Evolutionary conservation across 1,139 yeast species (phyloP).

Genomic region (Kurtzmaniella quercitrusa): DNA sequence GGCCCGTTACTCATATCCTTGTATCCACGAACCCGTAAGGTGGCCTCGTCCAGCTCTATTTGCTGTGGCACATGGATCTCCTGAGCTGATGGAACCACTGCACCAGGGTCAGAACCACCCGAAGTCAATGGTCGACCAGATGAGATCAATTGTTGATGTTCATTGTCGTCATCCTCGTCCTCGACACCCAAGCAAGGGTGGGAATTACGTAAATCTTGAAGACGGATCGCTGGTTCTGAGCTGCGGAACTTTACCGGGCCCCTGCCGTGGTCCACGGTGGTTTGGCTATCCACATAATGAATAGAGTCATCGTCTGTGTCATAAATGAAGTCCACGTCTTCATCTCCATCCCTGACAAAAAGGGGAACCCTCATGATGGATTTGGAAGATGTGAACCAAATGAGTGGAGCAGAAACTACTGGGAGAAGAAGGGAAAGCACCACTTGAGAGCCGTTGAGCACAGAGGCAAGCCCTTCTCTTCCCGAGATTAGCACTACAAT

Average conservation of each 20-base stretch:
- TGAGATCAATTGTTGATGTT: slow-evolving; percentile 13
- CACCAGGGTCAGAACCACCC: neutral
- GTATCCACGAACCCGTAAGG: slow-evolving; percentile 28
- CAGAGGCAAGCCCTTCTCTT: slow-evolving; percentile 76
- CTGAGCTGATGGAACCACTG: neutral
- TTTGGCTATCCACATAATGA: slow-evolving; percentile 1
- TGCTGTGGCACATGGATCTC: neutral
- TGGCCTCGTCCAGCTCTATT: slow-evolving; percentile 9
- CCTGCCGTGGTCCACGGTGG: neutral
- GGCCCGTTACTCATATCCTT: slow-evolving; percentile 55
- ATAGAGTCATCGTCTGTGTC: slow-evolving; percentile 7
- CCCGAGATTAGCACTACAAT: slow-evolving; percentile 76
- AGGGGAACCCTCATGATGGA: slow-evolving; percentile 71
- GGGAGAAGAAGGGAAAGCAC: slow-evolving; percentile 81
- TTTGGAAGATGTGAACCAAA: slow-evolving; percentile 75
- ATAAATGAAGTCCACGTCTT: slow-evolving; percentile 16
- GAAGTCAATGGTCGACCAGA: neutral
- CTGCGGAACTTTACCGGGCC: slow-evolving; percentile 20
- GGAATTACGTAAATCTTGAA: slow-evolving; percentile 38
- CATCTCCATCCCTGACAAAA: slow-evolving; percentile 31
- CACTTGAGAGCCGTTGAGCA: slow-evolving; percentile 84
- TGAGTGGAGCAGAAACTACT: slow-evolving; percentile 83
- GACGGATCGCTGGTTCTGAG: slow-evolving; percentile 39
- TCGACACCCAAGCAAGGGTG: slow-evolving; percentile 48
- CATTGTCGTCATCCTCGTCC: slow-evolving; percentile 26